These are phyloP conservation scores for Thecaphora thlaspeos DNA, from an alignment of 1,284 basidiomycete genomes.

Conservation along the genomic window DNA sequence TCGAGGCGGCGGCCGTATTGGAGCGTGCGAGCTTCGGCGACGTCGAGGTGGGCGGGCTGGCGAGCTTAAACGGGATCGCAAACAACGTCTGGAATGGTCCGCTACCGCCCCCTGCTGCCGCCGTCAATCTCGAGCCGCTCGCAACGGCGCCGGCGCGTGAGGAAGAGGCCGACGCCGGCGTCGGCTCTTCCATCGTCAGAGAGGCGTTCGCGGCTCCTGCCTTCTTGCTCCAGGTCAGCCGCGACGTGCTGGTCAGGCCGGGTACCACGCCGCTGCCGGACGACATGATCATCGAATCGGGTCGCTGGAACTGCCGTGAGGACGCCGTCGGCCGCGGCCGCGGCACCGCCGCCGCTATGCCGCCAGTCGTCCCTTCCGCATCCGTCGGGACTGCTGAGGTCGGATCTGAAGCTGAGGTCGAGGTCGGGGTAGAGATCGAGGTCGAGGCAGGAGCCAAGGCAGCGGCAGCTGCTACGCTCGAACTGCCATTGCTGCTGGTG, in stretches of 20 bases:
- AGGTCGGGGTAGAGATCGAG: no score
- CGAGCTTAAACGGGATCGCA: not conserved
- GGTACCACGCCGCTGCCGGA: not conserved
- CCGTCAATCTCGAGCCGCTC: not conserved
- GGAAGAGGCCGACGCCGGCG: not conserved
- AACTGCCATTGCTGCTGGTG: no score
- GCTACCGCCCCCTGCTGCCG: no score
- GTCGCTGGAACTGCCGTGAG: not conserved
- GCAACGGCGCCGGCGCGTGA: no score
- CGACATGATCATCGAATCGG: not conserved
- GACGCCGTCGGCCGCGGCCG: no score
- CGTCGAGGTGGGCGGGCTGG: not conserved
- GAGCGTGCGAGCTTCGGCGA: not conserved
- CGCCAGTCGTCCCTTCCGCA: not conserved
- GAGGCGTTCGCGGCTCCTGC: not conserved
- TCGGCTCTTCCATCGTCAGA: not conserved
- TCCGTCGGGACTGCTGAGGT: not conserved
- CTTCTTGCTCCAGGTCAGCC: not conserved
- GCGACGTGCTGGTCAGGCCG: not conserved
- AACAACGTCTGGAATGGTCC: not conserved
- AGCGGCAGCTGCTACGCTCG: no score
- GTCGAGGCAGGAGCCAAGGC: no score
- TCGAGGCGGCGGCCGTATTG: no score
- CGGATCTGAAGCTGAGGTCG: not conserved
- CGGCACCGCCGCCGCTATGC: no score